A percentile compares a stretch with the other conserved stretches of the same genome.
Evolutionary conservation across 495 filamentous ascomycete species (phyloP).

Genomic region (Acidomyces sp.): DNA sequence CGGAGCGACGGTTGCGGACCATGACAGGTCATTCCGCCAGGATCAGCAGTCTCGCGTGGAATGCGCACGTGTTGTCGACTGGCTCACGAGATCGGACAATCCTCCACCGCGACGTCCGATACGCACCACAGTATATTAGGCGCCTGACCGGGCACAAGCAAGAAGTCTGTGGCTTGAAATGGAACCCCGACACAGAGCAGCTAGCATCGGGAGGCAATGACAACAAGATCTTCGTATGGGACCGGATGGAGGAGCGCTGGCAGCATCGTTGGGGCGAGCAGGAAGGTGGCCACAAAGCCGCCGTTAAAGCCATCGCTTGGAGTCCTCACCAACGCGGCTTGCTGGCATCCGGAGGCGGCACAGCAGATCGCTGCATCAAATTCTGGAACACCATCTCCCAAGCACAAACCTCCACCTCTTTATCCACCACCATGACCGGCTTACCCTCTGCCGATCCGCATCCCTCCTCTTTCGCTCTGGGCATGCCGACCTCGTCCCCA

Average conservation of each 20-base stretch:
- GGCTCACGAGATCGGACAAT: constrained; percentile 88
- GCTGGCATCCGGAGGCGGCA: constrained; percentile 90
- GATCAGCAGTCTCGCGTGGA: constrained; percentile 90
- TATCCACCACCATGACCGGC: constrained; percentile 1
- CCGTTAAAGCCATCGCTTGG: constrained; percentile 98
- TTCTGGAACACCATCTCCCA: constrained; percentile 91
- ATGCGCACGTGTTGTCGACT: constrained; percentile 91
- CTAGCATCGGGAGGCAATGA: constrained; percentile 95
- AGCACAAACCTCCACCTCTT: constrained; percentile 43
- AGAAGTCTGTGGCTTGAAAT: constrained; percentile 93
- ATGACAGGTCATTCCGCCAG: constrained; percentile 93
- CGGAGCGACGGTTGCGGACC: constrained; percentile 68
- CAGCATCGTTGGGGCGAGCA: constrained; percentile 87
- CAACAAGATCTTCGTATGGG: constrained; percentile 97
- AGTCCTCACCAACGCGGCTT: constrained; percentile 88
- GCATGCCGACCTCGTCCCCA: constrained; percentile 5
- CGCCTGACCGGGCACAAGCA: constrained; percentile 91
- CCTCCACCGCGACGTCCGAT: constrained; percentile 87
- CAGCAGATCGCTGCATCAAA: constrained; percentile 87
- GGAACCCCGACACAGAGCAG: constrained; percentile 92
- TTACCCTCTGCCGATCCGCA: constrained; percentile 2
- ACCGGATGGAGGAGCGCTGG: constrained; percentile 75
- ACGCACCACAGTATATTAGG: constrained; percentile 77
- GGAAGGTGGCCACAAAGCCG: constrained; percentile 80
- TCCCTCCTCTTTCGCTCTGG: constrained; percentile 11